A percentile compares a stretch with the other conserved stretches of the same genome.
These are phyloP conservation scores for Heterobasidion occidentale DNA, from an alignment of 1,284 basidiomycete species.

Conservation along the genomic window DNA sequence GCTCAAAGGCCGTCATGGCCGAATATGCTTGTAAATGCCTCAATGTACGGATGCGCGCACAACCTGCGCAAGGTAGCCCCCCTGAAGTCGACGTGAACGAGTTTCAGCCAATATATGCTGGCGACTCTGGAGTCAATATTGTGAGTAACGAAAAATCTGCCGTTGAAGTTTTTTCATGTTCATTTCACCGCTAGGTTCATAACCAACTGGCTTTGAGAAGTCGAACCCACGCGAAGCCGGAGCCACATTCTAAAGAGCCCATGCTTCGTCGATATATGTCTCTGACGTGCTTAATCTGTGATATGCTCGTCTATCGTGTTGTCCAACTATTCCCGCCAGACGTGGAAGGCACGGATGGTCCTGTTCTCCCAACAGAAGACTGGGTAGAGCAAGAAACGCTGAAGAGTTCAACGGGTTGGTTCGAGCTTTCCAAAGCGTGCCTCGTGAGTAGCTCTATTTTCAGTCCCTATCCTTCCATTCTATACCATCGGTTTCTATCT, in stretches of 20 bases:
- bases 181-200: conserved; percentile 36
- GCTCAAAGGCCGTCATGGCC: conserved; percentile 17
- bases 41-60: conserved; percentile 48
- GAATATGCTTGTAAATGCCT: conserved; percentile 60
- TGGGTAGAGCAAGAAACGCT: conserved; percentile 69
- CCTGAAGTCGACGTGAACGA: conserved; percentile 29
- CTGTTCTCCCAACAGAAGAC: conserved; percentile 60
- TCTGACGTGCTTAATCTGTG: conserved; percentile 64
- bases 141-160: conserved; percentile 30
- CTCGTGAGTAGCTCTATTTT: conserved; percentile 51
- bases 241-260: conserved; percentile 21
- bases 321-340: conserved; percentile 50
- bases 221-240: conserved; percentile 34
- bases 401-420: conserved; percentile 61
- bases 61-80: conserved; percentile 11
- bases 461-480: conserved; percentile 29
- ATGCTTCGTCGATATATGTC: conserved; percentile 52
- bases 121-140: conserved; percentile 57
- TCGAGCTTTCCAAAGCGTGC: conserved; percentile 59
- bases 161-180: no score
- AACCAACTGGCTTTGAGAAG: conserved; percentile 65
- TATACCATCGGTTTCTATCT: background rate
- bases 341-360: conserved; percentile 56
- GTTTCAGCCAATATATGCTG: conserved; percentile 53
- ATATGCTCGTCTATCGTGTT: conserved; percentile 60